These are phyloP conservation scores for Waitea zeae DNA, from an alignment of 1,284 basidiomycete genomes.

Conservation along the genomic window DNA sequence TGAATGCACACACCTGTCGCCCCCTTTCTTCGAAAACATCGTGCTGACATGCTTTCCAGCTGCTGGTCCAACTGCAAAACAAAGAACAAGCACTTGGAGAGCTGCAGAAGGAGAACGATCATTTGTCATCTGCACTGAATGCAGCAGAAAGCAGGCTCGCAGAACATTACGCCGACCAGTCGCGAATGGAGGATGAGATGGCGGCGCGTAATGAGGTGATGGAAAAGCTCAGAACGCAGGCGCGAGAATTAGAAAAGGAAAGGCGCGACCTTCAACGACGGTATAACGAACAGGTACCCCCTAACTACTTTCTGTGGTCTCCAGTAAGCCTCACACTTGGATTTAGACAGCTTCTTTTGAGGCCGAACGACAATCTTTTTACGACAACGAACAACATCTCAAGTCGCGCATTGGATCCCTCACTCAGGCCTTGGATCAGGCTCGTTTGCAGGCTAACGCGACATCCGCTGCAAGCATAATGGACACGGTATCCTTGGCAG, in stretches of 20 bases:
- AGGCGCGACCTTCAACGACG: slow-evolving; percentile 60
- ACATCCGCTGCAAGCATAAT: slow-evolving; percentile 14
- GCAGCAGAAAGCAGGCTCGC: slow-evolving; percentile 49
- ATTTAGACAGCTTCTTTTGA: slow-evolving; percentile 53
- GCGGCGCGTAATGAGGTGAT: slow-evolving; percentile 60
- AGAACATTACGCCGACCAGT: slow-evolving; percentile 65
- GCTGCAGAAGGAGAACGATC: slow-evolving; percentile 45
- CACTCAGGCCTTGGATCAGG: slow-evolving; percentile 41
- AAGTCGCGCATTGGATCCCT: slow-evolving; percentile 75
- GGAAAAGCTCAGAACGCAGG: slow-evolving; percentile 59
- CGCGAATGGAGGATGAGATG: slow-evolving; percentile 59
- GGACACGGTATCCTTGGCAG: slow-evolving; percentile 21
- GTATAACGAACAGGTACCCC: slow-evolving; percentile 62
- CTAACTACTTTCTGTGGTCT: background rate
- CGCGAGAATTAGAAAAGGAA: slow-evolving; percentile 69
- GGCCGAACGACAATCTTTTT: slow-evolving; percentile 71
- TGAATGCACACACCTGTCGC: slow-evolving; percentile 14
- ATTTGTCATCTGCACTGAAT: slow-evolving; percentile 41
- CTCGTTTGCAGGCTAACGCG: slow-evolving; percentile 15
- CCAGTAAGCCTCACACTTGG: slow-evolving; percentile 5
- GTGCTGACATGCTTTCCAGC: slow-evolving; percentile 20
- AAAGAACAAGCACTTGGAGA: slow-evolving; percentile 51
- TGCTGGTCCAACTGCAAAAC: slow-evolving; percentile 56
- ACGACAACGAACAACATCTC: slow-evolving; percentile 75
- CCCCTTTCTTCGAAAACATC: slow-evolving; percentile 2